A percentile compares a stretch with the other conserved stretches of the same genome.
Evolutionary conservation across 179 eudicot species (phyloP).

Genomic region (Silene coronaria): DNA sequence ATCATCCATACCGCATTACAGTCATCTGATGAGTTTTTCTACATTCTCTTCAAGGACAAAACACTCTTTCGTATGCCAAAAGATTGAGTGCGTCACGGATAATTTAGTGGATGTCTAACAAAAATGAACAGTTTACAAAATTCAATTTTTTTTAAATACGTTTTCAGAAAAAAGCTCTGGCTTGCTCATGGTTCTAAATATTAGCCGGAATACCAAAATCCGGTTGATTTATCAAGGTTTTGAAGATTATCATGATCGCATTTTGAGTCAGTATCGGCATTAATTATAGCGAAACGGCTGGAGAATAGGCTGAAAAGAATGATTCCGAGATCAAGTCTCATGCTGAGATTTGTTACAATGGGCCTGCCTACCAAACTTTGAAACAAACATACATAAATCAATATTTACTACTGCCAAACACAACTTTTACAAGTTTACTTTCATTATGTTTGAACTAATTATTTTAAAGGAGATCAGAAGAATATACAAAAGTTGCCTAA

Average conservation of each 20-base stretch:
- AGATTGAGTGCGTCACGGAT: not conserved
- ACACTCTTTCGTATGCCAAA: constrained; percentile 1
- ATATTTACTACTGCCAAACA: too few relatives aligned
- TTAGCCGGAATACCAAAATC: not conserved
- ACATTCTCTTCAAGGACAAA: not conserved
- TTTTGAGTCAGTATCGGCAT: too few relatives aligned
- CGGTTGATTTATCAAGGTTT: not conserved
- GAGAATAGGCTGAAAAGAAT: not conserved
- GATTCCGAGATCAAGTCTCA: not conserved
- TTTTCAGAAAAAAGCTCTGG: not conserved
- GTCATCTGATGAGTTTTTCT: not conserved
- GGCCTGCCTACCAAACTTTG: not conserved
- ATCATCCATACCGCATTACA: not conserved
- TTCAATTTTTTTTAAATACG: not conserved
- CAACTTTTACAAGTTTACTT: not conserved
- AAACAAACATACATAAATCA: not conserved
- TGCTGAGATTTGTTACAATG: not conserved
- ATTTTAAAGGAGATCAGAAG: not conserved
- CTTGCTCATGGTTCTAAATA: not conserved
- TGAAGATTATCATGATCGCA: too few relatives aligned
- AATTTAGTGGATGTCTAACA: not conserved
- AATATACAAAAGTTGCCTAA: not conserved
- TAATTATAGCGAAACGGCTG: too few relatives aligned
- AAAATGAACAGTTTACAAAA: not conserved
- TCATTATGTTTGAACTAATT: not conserved